Conservation (phyloP, 108 stramenopile genomes). For the Nannochloropsis gaditana region DNA sequence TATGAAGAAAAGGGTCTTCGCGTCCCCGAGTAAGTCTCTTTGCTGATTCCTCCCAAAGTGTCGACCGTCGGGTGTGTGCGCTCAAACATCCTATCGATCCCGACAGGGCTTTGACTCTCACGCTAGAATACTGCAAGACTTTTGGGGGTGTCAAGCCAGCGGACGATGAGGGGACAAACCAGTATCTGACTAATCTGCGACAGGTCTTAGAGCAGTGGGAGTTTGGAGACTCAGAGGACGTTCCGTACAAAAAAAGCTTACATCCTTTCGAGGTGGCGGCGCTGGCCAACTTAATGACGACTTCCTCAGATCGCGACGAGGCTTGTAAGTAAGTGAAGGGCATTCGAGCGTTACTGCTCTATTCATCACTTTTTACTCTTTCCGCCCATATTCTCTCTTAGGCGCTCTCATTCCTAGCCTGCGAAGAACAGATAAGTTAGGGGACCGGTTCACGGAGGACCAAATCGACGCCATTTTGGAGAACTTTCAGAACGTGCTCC, state of each 20-base stretch:
- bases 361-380: neutral
- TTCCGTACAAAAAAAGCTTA: neutral
- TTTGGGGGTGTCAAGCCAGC: neutral
- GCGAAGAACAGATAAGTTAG: neutral
- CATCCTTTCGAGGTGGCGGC: slow-evolving; percentile 14
- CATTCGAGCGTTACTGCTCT: neutral
- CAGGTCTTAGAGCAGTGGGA: slow-evolving; percentile 7
- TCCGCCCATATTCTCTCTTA: neutral
- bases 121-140: slow-evolving; percentile 6
- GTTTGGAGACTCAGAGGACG: neutral
- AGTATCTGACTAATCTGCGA: slow-evolving; percentile 2
- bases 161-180: neutral
- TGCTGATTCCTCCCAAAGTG: no score
- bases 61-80: no score
- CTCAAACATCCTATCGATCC: no score
- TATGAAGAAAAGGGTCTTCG: slow-evolving; percentile 12
- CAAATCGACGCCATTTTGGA: slow-evolving; percentile 1
- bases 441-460: neutral
- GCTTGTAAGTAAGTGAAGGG: neutral
- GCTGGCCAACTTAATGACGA: slow-evolving; percentile 1
- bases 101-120: neutral
- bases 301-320: neutral
- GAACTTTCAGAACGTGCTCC: slow-evolving; percentile 14
- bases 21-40: neutral
- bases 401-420: slow-evolving; percentile 9